Evolutionary conservation across 78 protist genomes (phyloP), one percentile per base, ranked within the genome.

Genomic region (Monosiga brevicollis): DNA sequence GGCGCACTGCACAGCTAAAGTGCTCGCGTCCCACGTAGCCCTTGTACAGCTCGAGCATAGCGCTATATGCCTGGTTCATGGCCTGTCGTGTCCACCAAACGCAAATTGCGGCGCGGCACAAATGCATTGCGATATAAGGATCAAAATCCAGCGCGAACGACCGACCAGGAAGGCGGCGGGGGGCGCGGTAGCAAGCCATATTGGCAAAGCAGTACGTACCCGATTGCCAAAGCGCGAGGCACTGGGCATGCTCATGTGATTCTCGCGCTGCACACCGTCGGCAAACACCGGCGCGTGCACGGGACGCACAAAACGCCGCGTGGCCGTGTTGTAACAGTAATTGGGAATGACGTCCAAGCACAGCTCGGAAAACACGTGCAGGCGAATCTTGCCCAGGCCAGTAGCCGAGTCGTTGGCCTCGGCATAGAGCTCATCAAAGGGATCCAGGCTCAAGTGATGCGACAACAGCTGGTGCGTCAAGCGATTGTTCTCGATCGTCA

Each of bases 321-420:
- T 49, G 62, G 62, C 55, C 2, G 82, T 24, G 70, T 87, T 89
- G 87, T 76, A 94, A 2, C 80, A 83, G 76, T 43, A 84, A 81
- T 90, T 93, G 54, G 95, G 93, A 29, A 87, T 40, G 38, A 94
- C 39, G 76, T 94, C 95, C 6, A n/a, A 22, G 71, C 81, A 29
- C 36, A 91, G 49, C 76, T 93, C 95, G 42, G 40, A 55, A 73
- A 89, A 49, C n/a, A n/a, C 76, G 43, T 93, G 95, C 32, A 78
- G 75, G 43, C 83, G 72, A 35, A 94, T 90, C 74, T 96, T 84
- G 29, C 93, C 93, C 49, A 84, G 83, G 78, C 83, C 90, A 6
- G 83, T 86, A 55, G 91, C 79, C n/a, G 94, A 80, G 81, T 89
- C 96, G 85, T 81, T 85, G 3, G 78, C 90, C 76, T 94, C 94